Evolutionary conservation across 768 basidiomycete genomes (phyloP).

Genomic region (Boletus coccyginus): DNA sequence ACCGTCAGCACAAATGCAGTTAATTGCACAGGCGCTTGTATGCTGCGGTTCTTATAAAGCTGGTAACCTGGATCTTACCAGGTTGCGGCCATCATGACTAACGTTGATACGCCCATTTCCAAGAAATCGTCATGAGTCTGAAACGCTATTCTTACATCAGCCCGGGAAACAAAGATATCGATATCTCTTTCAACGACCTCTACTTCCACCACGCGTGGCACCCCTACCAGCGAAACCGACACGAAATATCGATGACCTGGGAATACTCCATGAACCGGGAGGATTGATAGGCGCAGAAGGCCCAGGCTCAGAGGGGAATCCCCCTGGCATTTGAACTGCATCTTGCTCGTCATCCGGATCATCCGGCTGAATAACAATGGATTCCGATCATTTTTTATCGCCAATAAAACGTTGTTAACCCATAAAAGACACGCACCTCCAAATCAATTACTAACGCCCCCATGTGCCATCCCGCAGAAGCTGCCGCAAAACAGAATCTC

Average conservation of each 20-base stretch:
- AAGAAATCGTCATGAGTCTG: neutral
- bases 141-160: constrained; percentile 10
- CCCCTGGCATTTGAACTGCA: constrained; percentile 32
- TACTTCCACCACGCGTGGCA: constrained; percentile 24
- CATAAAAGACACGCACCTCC: constrained; percentile 44
- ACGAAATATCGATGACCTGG: constrained; percentile 38
- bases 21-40: neutral
- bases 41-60: neutral
- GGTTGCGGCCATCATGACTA: constrained; percentile 15
- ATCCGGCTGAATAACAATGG: constrained; percentile 22
- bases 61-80: constrained; percentile 6
- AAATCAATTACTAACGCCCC: constrained; percentile 87
- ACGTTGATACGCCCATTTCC: constrained; percentile 3
- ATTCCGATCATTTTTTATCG: neutral
- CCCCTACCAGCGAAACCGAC: constrained; percentile 62
- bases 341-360: constrained; percentile 38
- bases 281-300: constrained; percentile 11
- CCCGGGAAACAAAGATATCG: neutral
- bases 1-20: neutral
- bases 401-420: neutral
- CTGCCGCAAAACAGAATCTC: constrained; percentile 74
- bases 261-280: constrained; percentile 16
- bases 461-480: constrained; percentile 90
- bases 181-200: constrained; percentile 12
- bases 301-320: constrained; percentile 23